Base-by-base conservation (phyloP, 2,329 filamentous ascomycete species). In the Endothia cerciana region DNA sequence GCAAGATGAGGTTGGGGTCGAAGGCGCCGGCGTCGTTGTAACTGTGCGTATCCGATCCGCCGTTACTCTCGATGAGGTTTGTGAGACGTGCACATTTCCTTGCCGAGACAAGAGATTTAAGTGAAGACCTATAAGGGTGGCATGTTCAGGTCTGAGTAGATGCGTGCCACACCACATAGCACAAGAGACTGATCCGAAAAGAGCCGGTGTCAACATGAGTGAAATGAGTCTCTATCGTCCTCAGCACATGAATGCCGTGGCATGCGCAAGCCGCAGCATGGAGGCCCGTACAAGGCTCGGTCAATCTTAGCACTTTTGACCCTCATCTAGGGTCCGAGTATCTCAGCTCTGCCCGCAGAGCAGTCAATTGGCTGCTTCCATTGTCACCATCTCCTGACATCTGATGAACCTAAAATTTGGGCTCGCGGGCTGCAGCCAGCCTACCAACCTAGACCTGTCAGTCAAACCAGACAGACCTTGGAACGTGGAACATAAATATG, bases 31-130 rank as follows among this genome's bases (percentile, higher is more conserved):
- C 45, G 15, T 33, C 38, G 36, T 64, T 43, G 33, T 64, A 59
- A 62, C 10, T 65, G 62, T 67, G 59, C 17, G 36, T 63, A 65
- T 65, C 62, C 63, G 65, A 67, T 65, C 58, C 58, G 58, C 65
- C 53, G 62, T 67, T 67, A 49, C 65, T 62, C 58, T 49, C 65
- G 53, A 59, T 65, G 62, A 64, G 58, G 65, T 58, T 62, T 60
- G 65, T 65, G 63, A 56, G 64, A 65, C 60, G 59, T 56, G 59
- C 56, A 58, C 63, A 62, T 58, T 60, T 49, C 62, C 51, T 51
- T 25, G 28, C 65, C 59, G 65, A 67, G 65, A 65, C 62, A 67
- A 49, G 57, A 38, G 51, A n/a, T 57, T 57, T 17, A 28, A 49
- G n/a, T 25, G 45, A 49, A 15, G 45, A 25, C 45, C 45, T 49